These are phyloP conservation scores for Neofusicoccum ribis DNA, from an alignment of 2,329 filamentous ascomycete genomes.

Conservation along the genomic window DNA sequence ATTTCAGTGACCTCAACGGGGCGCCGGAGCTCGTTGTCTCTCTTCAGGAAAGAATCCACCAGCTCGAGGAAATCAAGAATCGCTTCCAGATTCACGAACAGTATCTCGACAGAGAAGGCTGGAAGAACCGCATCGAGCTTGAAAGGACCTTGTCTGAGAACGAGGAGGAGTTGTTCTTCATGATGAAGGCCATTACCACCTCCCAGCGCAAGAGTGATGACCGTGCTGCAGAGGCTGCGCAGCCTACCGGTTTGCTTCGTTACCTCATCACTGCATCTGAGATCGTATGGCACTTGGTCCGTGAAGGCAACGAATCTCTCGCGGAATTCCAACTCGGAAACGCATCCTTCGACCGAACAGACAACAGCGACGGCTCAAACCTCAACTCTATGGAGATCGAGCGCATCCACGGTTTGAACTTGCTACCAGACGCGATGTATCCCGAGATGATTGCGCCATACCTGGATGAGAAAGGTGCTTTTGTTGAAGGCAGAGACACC, in stretches of 20 bases:
- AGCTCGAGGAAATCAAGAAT: slow-evolving; percentile 93
- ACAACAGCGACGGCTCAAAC: slow-evolving; percentile 96
- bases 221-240: slow-evolving; percentile 56
- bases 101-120: slow-evolving; percentile 82
- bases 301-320: slow-evolving; percentile 80
- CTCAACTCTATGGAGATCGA: slow-evolving; percentile 89
- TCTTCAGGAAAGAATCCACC: slow-evolving; percentile 87
- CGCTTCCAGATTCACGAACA: slow-evolving; percentile 93
- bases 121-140: slow-evolving; percentile 85
- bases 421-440: slow-evolving; percentile 87
- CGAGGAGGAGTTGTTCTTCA: slow-evolving; percentile 97
- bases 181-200: slow-evolving; percentile 99
- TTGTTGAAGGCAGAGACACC: slow-evolving; percentile 59
- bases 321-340: slow-evolving; percentile 91
- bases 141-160: slow-evolving; percentile 86
- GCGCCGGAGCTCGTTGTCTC: slow-evolving; percentile 90
- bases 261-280: slow-evolving; percentile 95
- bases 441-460: slow-evolving; percentile 95
- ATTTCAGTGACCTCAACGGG: slow-evolving; percentile 94
- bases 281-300: slow-evolving; percentile 95
- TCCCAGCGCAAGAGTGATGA: slow-evolving; percentile 86
- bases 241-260: slow-evolving; percentile 77
- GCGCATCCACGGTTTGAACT: slow-evolving; percentile 83
- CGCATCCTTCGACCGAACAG: slow-evolving; percentile 89
- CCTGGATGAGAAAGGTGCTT: slow-evolving; percentile 59